Evolutionary conservation across 2,329 filamentous ascomycete species (phyloP).

Genomic region (Apiospora hydei): DNA sequence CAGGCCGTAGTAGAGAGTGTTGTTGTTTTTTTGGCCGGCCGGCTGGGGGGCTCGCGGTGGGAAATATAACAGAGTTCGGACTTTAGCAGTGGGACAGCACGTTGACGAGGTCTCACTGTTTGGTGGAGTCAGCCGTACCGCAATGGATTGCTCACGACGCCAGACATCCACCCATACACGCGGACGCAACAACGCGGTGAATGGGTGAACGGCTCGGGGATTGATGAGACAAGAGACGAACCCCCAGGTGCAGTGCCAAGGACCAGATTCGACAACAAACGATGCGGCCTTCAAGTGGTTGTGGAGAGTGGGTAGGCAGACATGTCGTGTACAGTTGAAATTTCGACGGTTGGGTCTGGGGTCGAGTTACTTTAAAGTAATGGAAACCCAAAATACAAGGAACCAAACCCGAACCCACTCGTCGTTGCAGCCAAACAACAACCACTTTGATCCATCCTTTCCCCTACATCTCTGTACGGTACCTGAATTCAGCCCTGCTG

Average conservation of each 20-base stretch:
- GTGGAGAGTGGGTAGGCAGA: conserved; percentile 7
- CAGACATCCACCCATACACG: not conserved
- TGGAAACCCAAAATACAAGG: conserved; percentile 28
- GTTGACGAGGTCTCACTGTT: not conserved
- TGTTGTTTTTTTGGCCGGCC: not conserved
- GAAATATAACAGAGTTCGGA: conserved; percentile 3
- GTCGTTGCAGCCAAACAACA: not conserved
- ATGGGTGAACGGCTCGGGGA: not conserved
- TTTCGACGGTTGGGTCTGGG: conserved; percentile 22
- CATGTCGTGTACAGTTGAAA: conserved; percentile 21
- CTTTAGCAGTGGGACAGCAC: not conserved
- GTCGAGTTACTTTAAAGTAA: conserved; percentile 34
- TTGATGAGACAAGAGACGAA: conserved; percentile 9
- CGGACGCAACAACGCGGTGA: conserved; percentile 20
- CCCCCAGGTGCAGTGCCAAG: conserved; percentile 11
- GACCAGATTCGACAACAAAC: not conserved
- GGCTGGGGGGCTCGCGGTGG: not conserved
- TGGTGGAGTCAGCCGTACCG: conserved; percentile 2
- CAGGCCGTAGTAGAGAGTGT: not conserved
- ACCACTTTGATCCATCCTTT: not conserved
- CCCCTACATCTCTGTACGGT: not conserved
- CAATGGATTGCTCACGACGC: not conserved
- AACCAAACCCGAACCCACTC: conserved; percentile 2
- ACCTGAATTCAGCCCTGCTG: conserved; percentile 14
- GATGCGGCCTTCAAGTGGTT: not conserved